Evolutionary conservation across 2,329 filamentous ascomycete genomes (phyloP), one percentile per base, ranked within the genome.

Genomic region (Cercospora sojina): DNA sequence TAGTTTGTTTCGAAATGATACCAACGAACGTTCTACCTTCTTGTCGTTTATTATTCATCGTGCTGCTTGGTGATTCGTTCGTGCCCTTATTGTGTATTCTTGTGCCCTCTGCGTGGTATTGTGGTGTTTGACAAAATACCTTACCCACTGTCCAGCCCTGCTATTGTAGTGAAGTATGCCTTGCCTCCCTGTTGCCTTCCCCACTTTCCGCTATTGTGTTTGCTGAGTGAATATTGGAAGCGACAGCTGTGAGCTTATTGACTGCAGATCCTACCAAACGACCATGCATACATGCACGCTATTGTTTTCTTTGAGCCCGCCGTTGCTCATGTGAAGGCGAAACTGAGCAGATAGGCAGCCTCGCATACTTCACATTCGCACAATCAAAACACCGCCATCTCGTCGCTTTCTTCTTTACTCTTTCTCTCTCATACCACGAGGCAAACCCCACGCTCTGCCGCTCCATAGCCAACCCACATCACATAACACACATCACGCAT

Each of bases 1-100:
- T 65, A 65, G 63, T 65, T 64, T 63, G 64, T 66, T 66, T 60
- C 53, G 29, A 62, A 66, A 66, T 62, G 64, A 66, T 66, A 66
- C 64, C 64, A 66, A 62, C 57, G 53, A 66, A 62, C 61, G 61
- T 59, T 62, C 61, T 65, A 49, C 63, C 63, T 57, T 35, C 53
- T 57, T 65, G 60, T 57, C 31, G 49, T 43, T 29, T 55, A 29
- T 35, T 27, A 25, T 55, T 55, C 29, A 8, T 57, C 53, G 53
- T 57, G 53, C 10, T 27, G 16, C 13, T 35, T 16, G 4, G 18
- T 57, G n/a, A 0, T 8, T 23, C n/a, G 1, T 51, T 51, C 8
- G 16, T n/a, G 35, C 16, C 35, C 35, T 3, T n/a, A 0, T 1
- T 16, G 35, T 57, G 8, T 20, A 6, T 16, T 57, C 13, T 1